Base-by-base conservation (phyloP, 441 rosid species). In the Gossypium lobatum region DNA sequence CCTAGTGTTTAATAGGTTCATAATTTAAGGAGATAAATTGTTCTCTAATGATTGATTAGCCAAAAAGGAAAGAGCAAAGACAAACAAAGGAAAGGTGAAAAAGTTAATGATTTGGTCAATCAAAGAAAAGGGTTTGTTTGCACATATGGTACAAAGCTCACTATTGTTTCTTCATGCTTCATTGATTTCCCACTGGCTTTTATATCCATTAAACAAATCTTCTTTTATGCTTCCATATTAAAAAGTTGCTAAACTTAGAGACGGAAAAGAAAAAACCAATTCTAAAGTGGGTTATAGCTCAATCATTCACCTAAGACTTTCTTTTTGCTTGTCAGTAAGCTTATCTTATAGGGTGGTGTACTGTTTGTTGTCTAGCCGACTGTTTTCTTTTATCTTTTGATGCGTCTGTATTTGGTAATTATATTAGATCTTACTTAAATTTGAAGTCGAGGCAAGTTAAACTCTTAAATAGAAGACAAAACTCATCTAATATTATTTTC, bases 281-380 rank as follows among this genome's bases (percentile, higher is more conserved):
- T 31, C 13, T 54, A 48, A 70, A 48, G 57, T 37, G 55, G 67
- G 28, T 18, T 57, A 57, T 62, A 58, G 66, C 74, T 23, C 58
- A 78, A 68, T 62, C 64, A 76, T 84, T 74, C 62, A 70, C 71
- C 59, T 46, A 70, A 73, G 53, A 73, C 16, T 48, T 79, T 25
- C 77, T 77, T 75, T 76, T 75, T 76, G 20, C 9, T 26, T 25
- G 18, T 25, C 37, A 59, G 26, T 4, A 59, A 59, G 37, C 64
- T 4, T 59, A 58, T 58, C 63, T 4, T 23, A 58, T 23, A 58
- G 63, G 63, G 17, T 58, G 37, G 63, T 58, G 37, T 58, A 23
- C 42, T 17, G 61, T 76, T 75, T 74, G 76, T 54, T 72, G 89
- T 76, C 71, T 75, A 87, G 83, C 74, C 73, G 88, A 87, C 78